A percentile compares a stretch with the other conserved stretches of the same genome.
phyloP scores from a whole-genome alignment of 352 stramenopile species.

The Globisporangium irregulare region DNA sequence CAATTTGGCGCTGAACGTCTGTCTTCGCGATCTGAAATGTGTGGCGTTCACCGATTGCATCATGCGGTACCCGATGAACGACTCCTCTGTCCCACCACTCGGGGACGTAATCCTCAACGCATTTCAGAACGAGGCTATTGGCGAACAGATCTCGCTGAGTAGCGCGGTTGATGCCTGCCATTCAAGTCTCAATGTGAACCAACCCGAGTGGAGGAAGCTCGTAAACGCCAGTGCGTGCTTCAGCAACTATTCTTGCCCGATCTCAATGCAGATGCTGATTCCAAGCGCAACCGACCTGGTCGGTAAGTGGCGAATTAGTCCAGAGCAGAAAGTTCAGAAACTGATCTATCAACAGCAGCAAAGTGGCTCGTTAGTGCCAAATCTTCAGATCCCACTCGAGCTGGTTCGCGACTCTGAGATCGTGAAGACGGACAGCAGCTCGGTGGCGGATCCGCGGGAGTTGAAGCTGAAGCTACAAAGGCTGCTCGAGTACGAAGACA shows the following conservation, averaged over 20 bases:
- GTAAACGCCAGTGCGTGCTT: conserved; percentile 54
- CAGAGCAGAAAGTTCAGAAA: conserved; percentile 23
- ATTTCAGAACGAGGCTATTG: conserved; percentile 26
- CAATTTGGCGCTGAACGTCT: conserved; percentile 38
- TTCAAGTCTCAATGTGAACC: conserved; percentile 26
- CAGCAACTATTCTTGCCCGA: conserved; percentile 33
- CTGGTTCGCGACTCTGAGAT: conserved; percentile 20
- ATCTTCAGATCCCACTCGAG: conserved; percentile 21
- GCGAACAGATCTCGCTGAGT: conserved; percentile 29
- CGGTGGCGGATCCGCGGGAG: conserved; percentile 15
- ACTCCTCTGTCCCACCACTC: conserved; percentile 7
- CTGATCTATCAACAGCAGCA: conserved; percentile 34
- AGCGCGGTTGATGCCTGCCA: conserved; percentile 34
- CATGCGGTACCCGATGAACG: conserved; percentile 21
- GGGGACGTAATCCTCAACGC: conserved; percentile 38
- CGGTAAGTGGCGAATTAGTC: conserved; percentile 37
- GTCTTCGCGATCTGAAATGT: conserved; percentile 46
- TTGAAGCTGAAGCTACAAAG: conserved; percentile 26
- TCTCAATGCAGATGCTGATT: conserved; percentile 40
- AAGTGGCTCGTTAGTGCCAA: neutral
- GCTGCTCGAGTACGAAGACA: conserved; percentile 39
- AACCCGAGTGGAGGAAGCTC: conserved; percentile 40
- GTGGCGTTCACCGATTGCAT: conserved; percentile 57
- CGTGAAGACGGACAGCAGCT: conserved; percentile 21
- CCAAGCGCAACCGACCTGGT: conserved; percentile 24